A percentile compares a stretch with the other conserved stretches of the same genome.
Evolutionary conservation across 2,329 filamentous ascomycete genomes (phyloP).

Genomic region (Hymenoscyphus linearis): DNA sequence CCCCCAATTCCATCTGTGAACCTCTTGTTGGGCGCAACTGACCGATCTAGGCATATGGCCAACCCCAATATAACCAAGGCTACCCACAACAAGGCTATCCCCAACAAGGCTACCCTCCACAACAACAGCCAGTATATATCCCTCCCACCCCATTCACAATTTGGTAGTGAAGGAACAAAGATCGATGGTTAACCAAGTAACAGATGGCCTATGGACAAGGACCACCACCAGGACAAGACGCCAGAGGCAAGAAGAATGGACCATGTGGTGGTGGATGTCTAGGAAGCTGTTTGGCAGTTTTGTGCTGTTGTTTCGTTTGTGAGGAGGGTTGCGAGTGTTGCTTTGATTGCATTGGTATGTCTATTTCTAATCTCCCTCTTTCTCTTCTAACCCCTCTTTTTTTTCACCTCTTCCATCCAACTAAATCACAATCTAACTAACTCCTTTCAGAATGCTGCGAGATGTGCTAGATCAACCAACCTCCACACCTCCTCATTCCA

Average conservation of each 20-base stretch:
- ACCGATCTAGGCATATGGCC: too few species aligned
- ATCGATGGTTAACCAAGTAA: too few species aligned
- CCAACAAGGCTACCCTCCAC: not conserved
- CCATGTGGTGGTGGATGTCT: conserved; percentile 39
- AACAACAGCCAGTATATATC: too few species aligned
- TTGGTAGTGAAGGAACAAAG: too few species aligned
- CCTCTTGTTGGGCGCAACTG: too few species aligned
- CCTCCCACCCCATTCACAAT: too few species aligned
- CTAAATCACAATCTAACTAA: not conserved
- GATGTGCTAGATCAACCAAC: conserved; percentile 1
- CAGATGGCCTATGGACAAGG: not conserved
- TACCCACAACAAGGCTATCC: conserved; percentile 2
- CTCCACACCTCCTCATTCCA: not conserved
- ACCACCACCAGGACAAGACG: not conserved
- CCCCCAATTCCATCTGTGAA: too few species aligned
- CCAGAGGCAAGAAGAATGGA: conserved; percentile 22
- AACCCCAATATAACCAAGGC: too few species aligned
- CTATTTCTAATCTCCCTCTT: too few species aligned
- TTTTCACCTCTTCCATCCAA: not conserved
- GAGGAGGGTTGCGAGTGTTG: conserved; percentile 48
- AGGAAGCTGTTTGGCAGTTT: conserved; percentile 41
- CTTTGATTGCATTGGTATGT: conserved; percentile 36
- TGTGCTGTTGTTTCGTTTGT: conserved; percentile 48
- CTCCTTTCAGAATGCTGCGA: conserved; percentile 20
- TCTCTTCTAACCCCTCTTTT: not conserved